Base-by-base conservation (phyloP, 2,329 filamentous ascomycete genomes). In the Sclerotinia nivalis region DNA sequence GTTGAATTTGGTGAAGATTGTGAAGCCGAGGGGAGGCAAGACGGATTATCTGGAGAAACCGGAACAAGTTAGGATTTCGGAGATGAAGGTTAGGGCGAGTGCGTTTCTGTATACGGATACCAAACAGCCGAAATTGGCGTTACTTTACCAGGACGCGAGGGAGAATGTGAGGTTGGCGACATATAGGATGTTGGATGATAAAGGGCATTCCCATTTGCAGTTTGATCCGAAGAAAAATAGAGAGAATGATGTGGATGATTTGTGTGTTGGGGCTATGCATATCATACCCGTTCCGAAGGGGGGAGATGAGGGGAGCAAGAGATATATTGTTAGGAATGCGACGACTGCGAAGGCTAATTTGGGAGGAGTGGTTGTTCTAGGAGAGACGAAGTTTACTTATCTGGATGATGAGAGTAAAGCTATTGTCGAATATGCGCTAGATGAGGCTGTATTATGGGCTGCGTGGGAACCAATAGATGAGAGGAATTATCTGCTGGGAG, bases 391-490 rank as follows among this genome's bases (percentile, higher is more conserved):
- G 2, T 86, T 99, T 70, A 88, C 90, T 12, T 98, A 98, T 78
- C 89, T 96, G 71, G 92, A 97, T 76, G 92, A 93, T 71, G 85
- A 91, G 47, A 92, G 85, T 28, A 89, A 90, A 72, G 86, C 88
- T 47, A 85, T 85, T 18, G 85, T 93, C 18, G 87, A 89, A 25
- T 85, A 89, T 12, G 82, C 85, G 0, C 81, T 97, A 2, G 84
- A 88, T 0, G 89, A 95, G 69, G 87, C 93, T 0, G 93, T 91
- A 3, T 90, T 97, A 49, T 98, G 96, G 75, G 91, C 96, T n/a
- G 89, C 93, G 2, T 99, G 95, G 94, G 91, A 92, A 72, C 88
- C 90, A 75, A 89, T 96, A 66, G 92, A 98, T 76, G 88, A 89
- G 34, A 89, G 91, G 52, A 87, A 91, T 76, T 98, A 93, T 82